Conservation (phyloP, 768 basidiomycete species). For the Mycena olivaceomarginata region DNA sequence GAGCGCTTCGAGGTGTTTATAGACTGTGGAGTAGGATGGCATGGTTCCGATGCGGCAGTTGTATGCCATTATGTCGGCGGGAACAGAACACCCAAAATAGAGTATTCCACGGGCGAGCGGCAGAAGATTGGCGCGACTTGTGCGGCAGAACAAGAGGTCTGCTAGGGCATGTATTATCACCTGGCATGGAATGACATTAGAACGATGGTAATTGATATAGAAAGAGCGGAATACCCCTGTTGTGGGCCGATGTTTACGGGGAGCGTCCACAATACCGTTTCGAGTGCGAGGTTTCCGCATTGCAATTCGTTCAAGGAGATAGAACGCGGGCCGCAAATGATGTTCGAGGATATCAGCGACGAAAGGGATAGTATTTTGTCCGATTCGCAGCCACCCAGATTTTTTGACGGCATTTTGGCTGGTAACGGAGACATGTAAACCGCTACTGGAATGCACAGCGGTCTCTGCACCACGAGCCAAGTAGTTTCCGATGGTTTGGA, state of each 20-base stretch:
- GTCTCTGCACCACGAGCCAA: too few species aligned
- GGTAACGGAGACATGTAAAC: too few species aligned
- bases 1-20: neutral
- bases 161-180: slow-evolving; percentile 38
- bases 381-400: too few species aligned
- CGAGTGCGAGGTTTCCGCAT: slow-evolving; percentile 23
- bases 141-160: slow-evolving; percentile 38
- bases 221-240: too few species aligned
- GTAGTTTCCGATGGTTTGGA: too few species aligned
- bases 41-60: slow-evolving; percentile 28
- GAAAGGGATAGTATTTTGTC: too few species aligned
- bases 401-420: too few species aligned
- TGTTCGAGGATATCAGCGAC: too few species aligned
- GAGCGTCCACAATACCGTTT: neutral
- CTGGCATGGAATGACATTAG: neutral
- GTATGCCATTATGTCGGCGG: slow-evolving; percentile 41
- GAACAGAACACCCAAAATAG: slow-evolving; percentile 45
- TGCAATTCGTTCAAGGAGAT: slow-evolving; percentile 3
- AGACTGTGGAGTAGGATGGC: neutral
- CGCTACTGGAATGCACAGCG: too few species aligned
- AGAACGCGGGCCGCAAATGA: neutral
- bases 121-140: slow-evolving; percentile 45
- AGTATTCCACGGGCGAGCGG: slow-evolving; percentile 44
- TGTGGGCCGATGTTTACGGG: neutral
- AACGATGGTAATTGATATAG: too few species aligned